Base-by-base conservation (phyloP, 192 early-diverging fungal species). In the Fimicolochytrium jonesii region DNA sequence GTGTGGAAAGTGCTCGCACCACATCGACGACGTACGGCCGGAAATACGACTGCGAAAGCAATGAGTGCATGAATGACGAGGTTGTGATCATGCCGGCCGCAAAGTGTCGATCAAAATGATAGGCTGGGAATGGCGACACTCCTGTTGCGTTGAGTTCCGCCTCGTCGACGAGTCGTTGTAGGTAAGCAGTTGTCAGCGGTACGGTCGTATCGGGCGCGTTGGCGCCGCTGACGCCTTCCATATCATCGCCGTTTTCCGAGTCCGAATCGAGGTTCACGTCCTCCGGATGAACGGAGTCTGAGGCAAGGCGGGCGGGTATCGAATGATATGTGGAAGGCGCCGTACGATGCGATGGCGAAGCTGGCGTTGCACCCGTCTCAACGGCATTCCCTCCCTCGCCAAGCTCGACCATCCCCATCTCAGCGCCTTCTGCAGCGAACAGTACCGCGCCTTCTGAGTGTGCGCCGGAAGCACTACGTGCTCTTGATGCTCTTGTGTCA, bases 41-140 rank as follows among this genome's bases (percentile, higher is more conserved):
- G 63, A 78, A 78, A 39, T 78, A 81, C 9, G 71, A 69, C 53
- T 81, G 79, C 20, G 73, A 70, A 11, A 81, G 71, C 28, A 81
- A 43, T 15, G 74, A 68, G 56, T 81, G 76, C 51, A 73, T 67
- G 47, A 81, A 78, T 5, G 52, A 67, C 9, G 72, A 65, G 22
- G 76, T 67, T 10, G 74, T 55, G 7, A 81, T 67, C 58, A 67
- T 60, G 18, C 79, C 79, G 4, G 67, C 69, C 10, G 79, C 79
- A 71, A 81, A 81, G 64, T 63, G 64, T 30, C 59, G 62, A 32
- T 81, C 79, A 55, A 78, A 78, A 61, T 81, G 79, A 43, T 78
- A 72, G 0, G 68, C 66, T 18, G 73, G 67, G 61, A 66, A 74
- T 4, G 75, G 71, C 6, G 50, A 44, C 15, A 81, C 45, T n/a